Base-by-base conservation (phyloP, 2,329 filamentous ascomycete species). In the Monosporascus ibericus region DNA sequence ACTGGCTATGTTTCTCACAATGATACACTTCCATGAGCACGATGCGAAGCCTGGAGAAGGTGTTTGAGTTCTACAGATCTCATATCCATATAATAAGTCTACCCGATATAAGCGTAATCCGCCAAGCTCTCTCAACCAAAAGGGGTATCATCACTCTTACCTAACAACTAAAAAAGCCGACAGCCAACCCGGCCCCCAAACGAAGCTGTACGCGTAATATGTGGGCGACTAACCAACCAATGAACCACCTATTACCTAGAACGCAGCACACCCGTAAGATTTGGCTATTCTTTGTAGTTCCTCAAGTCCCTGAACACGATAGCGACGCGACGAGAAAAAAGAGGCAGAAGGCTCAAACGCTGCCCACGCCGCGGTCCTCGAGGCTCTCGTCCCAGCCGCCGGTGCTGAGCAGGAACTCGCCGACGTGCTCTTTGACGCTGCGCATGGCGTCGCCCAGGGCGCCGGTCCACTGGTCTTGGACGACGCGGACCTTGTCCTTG, bases 401-500 rank as follows among this genome's bases (percentile, higher is more conserved):
- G 55, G 84, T 85, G 63, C 82, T 80, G 56, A 90, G 71, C 60
- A 96, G 75, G 73, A 85, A 92, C 30, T 78, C 79, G 50, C 85
- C 85, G 0, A 96, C 86, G 49, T 87, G 76, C 65, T 84, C 82
- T 70, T 89, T 92, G 56, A 92, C 85, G 17, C 76, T 79, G 55
- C 81, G 81, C 60, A 97, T 78, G 51, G 85, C 82, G 56, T 85
- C 84, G 1, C 92, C 92, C n/a, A 97, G 75, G 5, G 89, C 91
- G 63, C 90, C 88, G 37, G 80, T 77, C 92, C 94, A 97, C 71
- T 95, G 90, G 51, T 90, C 87, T 70, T 96, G 91, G 36, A 97
- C 89, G 57, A 92, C 83, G 34, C 86, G 82, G 2, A 96, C 94
- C 71, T 95, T 95, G 64, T 96, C 92, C 72, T 97, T 94, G 59